These are phyloP conservation scores for Penicillium sp. DNA, from an alignment of 2,329 filamentous ascomycete species.

Conservation along the genomic window DNA sequence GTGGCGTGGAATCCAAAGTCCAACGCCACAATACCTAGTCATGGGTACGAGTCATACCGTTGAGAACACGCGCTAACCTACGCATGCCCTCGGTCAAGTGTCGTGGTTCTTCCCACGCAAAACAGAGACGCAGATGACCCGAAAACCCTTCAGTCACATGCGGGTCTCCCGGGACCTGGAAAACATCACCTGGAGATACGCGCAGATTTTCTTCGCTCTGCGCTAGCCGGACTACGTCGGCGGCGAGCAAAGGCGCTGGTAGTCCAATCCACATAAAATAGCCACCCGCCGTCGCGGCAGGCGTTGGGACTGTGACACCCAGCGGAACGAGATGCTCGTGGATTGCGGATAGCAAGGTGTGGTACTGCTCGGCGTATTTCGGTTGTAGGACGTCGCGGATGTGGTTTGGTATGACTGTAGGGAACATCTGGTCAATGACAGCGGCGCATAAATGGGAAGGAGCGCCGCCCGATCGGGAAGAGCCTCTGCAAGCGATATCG, in stretches of 20 bases:
- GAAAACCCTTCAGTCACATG: slow-evolving; percentile 55
- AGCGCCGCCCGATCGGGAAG: slow-evolving; percentile 57
- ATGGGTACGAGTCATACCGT: slow-evolving; percentile 4
- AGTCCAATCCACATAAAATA: slow-evolving; percentile 83
- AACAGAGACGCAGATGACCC: slow-evolving; percentile 63
- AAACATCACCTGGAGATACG: slow-evolving; percentile 66
- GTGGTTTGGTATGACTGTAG: slow-evolving; percentile 52
- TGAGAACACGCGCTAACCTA: slow-evolving; percentile 51
- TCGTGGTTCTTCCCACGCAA: slow-evolving; percentile 68
- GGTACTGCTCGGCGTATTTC: slow-evolving; percentile 53
- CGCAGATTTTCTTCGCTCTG: slow-evolving; percentile 63
- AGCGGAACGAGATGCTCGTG: slow-evolving; percentile 59
- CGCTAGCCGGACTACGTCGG: slow-evolving; percentile 56
- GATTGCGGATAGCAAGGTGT: slow-evolving; percentile 58
- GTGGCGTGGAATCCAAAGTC: not conserved
- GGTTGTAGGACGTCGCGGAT: slow-evolving; percentile 55
- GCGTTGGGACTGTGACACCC: slow-evolving; percentile 47
- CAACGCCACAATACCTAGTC: not conserved
- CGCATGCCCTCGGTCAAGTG: slow-evolving; percentile 65
- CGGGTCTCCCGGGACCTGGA: slow-evolving; percentile 61
- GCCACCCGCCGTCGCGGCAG: slow-evolving; percentile 62
- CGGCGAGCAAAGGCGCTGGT: slow-evolving; percentile 52
- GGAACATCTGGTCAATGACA: slow-evolving; percentile 54
- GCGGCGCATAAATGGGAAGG: slow-evolving; percentile 59
- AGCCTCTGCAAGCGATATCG: slow-evolving; percentile 44